Evolutionary conservation across 768 basidiomycete species (phyloP).

Genomic region (Suillus placidus): DNA sequence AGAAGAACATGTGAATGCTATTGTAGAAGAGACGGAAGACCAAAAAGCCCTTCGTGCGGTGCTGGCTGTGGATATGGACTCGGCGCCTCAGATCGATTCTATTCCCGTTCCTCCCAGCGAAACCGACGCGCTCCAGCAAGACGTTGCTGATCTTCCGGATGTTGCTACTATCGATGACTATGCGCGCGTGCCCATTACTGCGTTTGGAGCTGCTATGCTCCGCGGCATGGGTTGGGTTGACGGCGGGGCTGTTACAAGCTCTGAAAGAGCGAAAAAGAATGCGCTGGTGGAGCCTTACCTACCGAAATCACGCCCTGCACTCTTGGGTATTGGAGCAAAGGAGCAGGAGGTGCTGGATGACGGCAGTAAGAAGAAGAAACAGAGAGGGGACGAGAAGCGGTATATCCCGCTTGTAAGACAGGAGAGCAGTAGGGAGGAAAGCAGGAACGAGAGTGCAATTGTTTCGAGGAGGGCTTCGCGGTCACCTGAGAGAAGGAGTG

Average conservation of each 20-base stretch:
- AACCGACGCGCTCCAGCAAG: conserved; percentile 81
- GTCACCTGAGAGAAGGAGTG: conserved; percentile 43
- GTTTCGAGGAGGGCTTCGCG: conserved; percentile 54
- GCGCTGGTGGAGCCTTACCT: conserved; percentile 78
- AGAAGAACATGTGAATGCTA: conserved; percentile 27
- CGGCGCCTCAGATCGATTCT: conserved; percentile 51
- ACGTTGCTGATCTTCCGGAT: conserved; percentile 79
- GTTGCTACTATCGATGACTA: conserved; percentile 83
- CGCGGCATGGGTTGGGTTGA: conserved; percentile 98
- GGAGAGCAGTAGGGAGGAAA: conserved; percentile 48
- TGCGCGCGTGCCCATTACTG: conserved; percentile 84
- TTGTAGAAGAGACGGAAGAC: conserved; percentile 69
- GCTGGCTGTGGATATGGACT: conserved; percentile 52
- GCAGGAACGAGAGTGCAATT: conserved; percentile 42
- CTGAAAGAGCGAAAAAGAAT: conserved; percentile 32
- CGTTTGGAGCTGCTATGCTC: conserved; percentile 91
- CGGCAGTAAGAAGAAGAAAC: conserved; percentile 36
- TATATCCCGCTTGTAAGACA: conserved; percentile 84
- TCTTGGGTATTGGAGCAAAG: too few relatives aligned
- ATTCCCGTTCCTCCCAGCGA: conserved; percentile 71
- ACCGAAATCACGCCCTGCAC: conserved; percentile 52
- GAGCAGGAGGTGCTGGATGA: too few relatives aligned
- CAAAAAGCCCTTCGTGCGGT: conserved; percentile 81
- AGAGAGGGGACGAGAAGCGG: too few relatives aligned
- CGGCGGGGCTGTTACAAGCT: conserved; percentile 66